Evolutionary conservation across 768 basidiomycete genomes (phyloP), one percentile per base, ranked within the genome.

Genomic region (Kwoniella pini): DNA sequence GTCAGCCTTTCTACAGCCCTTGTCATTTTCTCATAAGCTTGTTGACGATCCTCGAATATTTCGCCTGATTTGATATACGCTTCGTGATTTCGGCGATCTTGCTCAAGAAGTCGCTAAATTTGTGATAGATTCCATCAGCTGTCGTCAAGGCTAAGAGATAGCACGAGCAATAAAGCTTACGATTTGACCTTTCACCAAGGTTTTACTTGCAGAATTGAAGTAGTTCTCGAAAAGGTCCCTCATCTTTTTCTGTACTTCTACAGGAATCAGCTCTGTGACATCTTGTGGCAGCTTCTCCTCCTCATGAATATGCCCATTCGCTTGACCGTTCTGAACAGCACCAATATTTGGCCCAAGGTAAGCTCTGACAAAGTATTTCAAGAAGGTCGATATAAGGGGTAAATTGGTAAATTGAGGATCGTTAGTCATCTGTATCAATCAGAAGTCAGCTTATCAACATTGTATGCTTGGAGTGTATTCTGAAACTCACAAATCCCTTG

Each of bases 21-120:
- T 38, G 92, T 93, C 90, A 98, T 96, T 80, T 91, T 93, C 81
- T 99, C 96, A 75, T 99, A 99, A 10, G 90, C 92, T 78, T 98
- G 94, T 77, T 98, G 95, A 31, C 96, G 86, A 77, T 99, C 96
- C 74, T 99, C 96, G 68, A 99, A 99, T 64, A 99, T 97, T 79
- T 99, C 95, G 26, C 96, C 96, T 2, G 94, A 97, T 30, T 94
- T 91, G 67, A 99, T 98, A 75, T 99, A 99, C 58, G 96, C 96
- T 81, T 99, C 96, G 75, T 98, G 95, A 71, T 99, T 99, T 51
- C 89, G 84, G 64, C 88, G 87, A 77, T 98, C 96, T 80, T 96
- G 94, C 66, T 96, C 92, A 87, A 97, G 92, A 45, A 99, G 82
- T 48, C 88, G 87, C 95, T 98, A 71, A 27, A 52, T 51, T 27